Conservation (phyloP, 2,329 filamentous ascomycete species). For the Pseudocercospora macadamiae region DNA sequence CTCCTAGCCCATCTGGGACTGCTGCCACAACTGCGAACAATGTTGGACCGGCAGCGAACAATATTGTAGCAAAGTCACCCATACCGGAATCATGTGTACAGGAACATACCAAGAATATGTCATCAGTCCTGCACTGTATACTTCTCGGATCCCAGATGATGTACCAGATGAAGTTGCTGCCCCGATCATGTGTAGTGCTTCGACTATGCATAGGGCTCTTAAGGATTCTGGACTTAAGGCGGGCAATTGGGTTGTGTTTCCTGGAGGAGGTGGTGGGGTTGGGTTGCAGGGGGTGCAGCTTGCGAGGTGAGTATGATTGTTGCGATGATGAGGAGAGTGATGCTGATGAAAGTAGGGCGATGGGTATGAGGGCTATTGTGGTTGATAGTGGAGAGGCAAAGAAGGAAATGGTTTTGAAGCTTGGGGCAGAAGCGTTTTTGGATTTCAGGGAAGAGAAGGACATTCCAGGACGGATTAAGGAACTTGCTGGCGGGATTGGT, state of each 20-base stretch:
- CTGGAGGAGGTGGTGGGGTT: slow-evolving; percentile 58
- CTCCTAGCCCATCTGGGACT: slow-evolving; percentile 49
- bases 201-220: slow-evolving; percentile 61
- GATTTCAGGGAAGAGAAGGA: slow-evolving; percentile 52
- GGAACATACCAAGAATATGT: slow-evolving; percentile 64
- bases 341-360: slow-evolving; percentile 40
- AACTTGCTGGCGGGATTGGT: slow-evolving; percentile 51
- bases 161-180: slow-evolving; percentile 60
- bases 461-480: slow-evolving; percentile 47
- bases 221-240: slow-evolving; percentile 54
- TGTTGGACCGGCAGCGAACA: slow-evolving; percentile 59
- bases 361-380: slow-evolving; percentile 60
- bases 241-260: slow-evolving; percentile 59
- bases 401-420: slow-evolving; percentile 47
- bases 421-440: slow-evolving; percentile 59
- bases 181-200: slow-evolving; percentile 63
- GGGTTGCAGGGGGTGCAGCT: slow-evolving; percentile 59
- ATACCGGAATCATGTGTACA: slow-evolving; percentile 49
- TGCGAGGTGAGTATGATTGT: slow-evolving; percentile 9
- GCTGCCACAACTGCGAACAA: slow-evolving; percentile 52
- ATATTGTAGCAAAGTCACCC: slow-evolving; percentile 53
- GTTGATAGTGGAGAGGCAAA: slow-evolving; percentile 56
- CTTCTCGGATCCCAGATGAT: slow-evolving; percentile 58
- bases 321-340: not conserved
- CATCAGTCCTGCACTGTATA: slow-evolving; percentile 58